Evolutionary conservation across 2,329 filamentous ascomycete genomes (phyloP).

Genomic region (Plenodomus lindquistii): DNA sequence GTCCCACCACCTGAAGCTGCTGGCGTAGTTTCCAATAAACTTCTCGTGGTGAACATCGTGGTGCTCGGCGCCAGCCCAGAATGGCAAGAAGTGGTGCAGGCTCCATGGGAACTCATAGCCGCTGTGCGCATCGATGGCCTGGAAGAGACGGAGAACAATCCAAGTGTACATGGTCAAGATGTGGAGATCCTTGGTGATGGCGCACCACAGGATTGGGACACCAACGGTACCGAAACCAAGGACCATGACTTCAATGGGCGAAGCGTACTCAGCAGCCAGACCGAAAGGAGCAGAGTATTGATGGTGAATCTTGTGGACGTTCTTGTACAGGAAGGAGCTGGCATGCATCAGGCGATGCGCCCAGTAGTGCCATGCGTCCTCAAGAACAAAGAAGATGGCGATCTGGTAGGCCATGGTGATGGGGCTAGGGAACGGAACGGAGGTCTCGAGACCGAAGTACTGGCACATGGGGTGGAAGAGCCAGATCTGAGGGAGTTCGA

Average conservation of each 20-base stretch:
- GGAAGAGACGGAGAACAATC: slow-evolving; percentile 91
- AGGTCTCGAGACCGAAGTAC: slow-evolving; percentile 84
- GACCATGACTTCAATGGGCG: slow-evolving; percentile 94
- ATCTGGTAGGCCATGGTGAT: slow-evolving; percentile 92
- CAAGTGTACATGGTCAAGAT: slow-evolving; percentile 97
- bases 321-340: slow-evolving; percentile 85
- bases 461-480: slow-evolving; percentile 97
- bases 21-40: slow-evolving; percentile 97
- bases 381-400: slow-evolving; percentile 88
- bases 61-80: slow-evolving; percentile 97
- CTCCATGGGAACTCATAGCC: slow-evolving; percentile 99
- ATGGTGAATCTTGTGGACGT: slow-evolving; percentile 98
- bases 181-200: slow-evolving; percentile 83
- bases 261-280: slow-evolving; percentile 94
- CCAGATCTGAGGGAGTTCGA: slow-evolving; percentile 98
- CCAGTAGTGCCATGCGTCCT: slow-evolving; percentile 99
- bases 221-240: slow-evolving; percentile 86
- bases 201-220: slow-evolving; percentile 80
- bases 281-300: slow-evolving; percentile 98
- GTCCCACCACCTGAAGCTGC: slow-evolving; percentile 99
- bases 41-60: slow-evolving; percentile 98
- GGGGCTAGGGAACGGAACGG: slow-evolving; percentile 83
- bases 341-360: slow-evolving; percentile 91
- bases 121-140: slow-evolving; percentile 96
- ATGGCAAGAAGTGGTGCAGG: slow-evolving; percentile 90